Percentiles rank a stretch among this genome's conserved stretches.
Conservation (phyloP, 2,329 filamentous ascomycete genomes). For the Microdochium bolleyi region DNA sequence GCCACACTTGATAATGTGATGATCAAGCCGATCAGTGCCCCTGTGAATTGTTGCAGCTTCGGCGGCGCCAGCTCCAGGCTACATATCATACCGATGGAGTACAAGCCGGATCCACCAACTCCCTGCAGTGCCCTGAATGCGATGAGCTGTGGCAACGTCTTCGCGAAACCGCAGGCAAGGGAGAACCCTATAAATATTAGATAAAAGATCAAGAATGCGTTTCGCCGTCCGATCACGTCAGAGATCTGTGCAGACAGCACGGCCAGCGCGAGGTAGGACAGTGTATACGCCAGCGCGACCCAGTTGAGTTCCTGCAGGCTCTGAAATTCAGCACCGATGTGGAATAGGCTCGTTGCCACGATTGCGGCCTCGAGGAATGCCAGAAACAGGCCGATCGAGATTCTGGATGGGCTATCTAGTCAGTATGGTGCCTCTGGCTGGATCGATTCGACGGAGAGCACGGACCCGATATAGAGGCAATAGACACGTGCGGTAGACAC, state of each 20-base stretch:
- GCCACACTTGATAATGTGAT: slow-evolving; percentile 39
- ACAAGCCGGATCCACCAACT: slow-evolving; percentile 43
- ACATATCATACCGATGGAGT: slow-evolving; percentile 48
- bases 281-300: slow-evolving; percentile 47
- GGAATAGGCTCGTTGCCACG: slow-evolving; percentile 48
- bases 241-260: slow-evolving; percentile 46
- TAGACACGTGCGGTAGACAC: background rate
- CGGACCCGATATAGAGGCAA: background rate
- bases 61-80: slow-evolving; percentile 40
- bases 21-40: slow-evolving; percentile 38
- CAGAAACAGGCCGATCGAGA: slow-evolving; percentile 45
- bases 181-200: slow-evolving; percentile 49
- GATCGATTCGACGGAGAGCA: background rate
- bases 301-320: slow-evolving; percentile 38
- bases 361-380: slow-evolving; percentile 54
- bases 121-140: slow-evolving; percentile 41
- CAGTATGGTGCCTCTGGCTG: background rate
- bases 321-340: slow-evolving; percentile 44
- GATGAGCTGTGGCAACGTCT: slow-evolving; percentile 36
- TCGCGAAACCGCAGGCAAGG: slow-evolving; percentile 41
- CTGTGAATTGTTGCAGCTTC: slow-evolving; percentile 31
- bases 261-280: slow-evolving; percentile 48
- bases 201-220: slow-evolving; percentile 41
- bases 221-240: slow-evolving; percentile 45
- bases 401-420: slow-evolving; percentile 18